These are phyloP conservation scores for Vicia villosa DNA, from an alignment of 306 rosid species.

Conservation along the genomic window DNA sequence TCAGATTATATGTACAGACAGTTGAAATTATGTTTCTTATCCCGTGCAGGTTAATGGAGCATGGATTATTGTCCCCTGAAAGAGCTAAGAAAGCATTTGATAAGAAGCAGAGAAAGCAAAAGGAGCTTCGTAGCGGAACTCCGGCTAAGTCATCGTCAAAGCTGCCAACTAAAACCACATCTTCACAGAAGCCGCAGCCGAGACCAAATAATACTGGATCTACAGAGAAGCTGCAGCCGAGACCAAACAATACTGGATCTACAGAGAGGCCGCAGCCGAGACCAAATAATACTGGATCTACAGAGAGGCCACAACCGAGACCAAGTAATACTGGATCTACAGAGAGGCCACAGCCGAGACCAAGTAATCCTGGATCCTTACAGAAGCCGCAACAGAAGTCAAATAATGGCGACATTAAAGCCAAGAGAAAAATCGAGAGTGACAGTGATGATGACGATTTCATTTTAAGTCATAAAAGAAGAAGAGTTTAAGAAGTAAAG, in stretches of 20 bases:
- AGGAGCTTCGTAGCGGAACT: slow-evolving; percentile 75
- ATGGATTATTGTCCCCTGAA: slow-evolving; percentile 79
- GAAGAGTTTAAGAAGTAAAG: slow-evolving; percentile 53
- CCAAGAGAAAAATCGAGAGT: slow-evolving; percentile 56
- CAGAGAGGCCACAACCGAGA: slow-evolving; percentile 54
- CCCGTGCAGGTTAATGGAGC: slow-evolving; percentile 88
- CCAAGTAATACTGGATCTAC: slow-evolving; percentile 72
- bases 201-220: slow-evolving; percentile 66
- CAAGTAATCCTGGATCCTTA: slow-evolving; percentile 68
- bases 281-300: slow-evolving; percentile 67
- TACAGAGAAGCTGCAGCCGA: no score
- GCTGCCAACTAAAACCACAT: slow-evolving; percentile 54
- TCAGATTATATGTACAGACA: not conserved
- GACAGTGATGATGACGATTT: slow-evolving; percentile 65
- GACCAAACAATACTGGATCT: no score
- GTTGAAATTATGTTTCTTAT: not conserved
- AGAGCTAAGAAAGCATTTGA: slow-evolving; percentile 81
- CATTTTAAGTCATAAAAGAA: slow-evolving; percentile 74
- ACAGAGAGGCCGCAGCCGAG: slow-evolving; percentile 35
- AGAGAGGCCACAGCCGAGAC: slow-evolving; percentile 52
- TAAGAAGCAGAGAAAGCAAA: slow-evolving; percentile 85
- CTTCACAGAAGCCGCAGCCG: slow-evolving; percentile 60
- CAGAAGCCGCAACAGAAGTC: slow-evolving; percentile 56
- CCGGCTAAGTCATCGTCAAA: slow-evolving; percentile 65
- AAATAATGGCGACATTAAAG: slow-evolving; percentile 75